These are phyloP conservation scores for Bruguiera gymnorhiza DNA, from an alignment of 345 rosid genomes.

Conservation along the genomic window DNA sequence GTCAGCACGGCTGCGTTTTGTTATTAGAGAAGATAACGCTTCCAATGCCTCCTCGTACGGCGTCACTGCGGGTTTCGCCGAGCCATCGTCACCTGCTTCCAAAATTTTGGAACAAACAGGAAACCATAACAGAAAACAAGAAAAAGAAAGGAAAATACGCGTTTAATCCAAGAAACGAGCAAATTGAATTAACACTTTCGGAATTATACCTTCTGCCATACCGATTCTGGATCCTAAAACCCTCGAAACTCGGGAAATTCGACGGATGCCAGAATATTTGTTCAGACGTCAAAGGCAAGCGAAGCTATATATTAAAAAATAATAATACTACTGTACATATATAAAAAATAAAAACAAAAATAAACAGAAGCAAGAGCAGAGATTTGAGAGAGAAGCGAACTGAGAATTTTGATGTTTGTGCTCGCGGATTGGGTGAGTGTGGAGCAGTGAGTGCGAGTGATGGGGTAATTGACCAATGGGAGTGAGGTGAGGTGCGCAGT, in stretches of 20 bases:
- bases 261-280: background rate
- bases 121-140: too few species aligned
- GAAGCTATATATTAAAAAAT: background rate
- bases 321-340: too few species aligned
- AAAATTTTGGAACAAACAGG: background rate
- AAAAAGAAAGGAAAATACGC: too few species aligned
- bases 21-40: conserved; percentile 77
- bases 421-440: background rate
- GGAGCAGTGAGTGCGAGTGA: background rate
- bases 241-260: too few species aligned
- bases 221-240: too few species aligned
- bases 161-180: too few species aligned
- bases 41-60: conserved; percentile 66
- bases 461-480: background rate
- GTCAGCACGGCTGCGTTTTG: conserved; percentile 70
- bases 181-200: too few species aligned
- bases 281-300: background rate
- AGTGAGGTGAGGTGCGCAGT: too few species aligned
- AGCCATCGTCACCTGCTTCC: conserved; percentile 32
- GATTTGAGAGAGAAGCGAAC: too few species aligned
- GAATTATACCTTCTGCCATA: too few species aligned
- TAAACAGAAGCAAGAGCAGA: too few species aligned
- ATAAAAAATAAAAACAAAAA: too few species aligned
- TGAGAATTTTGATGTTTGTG: background rate
- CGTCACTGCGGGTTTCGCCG: conserved; percentile 12